Evolutionary conservation across 2,329 filamentous ascomycete genomes (phyloP).

Genomic region (Scleromitrula shiraiana): DNA sequence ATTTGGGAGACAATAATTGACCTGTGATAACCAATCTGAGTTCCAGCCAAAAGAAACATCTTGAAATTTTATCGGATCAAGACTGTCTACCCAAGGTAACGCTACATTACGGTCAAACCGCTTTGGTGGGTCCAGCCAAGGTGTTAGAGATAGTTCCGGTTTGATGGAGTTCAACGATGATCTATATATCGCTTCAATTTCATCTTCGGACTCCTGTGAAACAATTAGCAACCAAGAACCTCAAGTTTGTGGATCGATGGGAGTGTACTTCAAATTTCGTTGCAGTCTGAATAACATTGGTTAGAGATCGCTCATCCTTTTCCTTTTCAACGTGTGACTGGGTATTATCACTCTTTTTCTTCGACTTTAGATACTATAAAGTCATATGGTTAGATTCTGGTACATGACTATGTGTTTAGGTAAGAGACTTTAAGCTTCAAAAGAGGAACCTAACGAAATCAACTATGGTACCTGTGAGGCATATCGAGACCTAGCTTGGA

Average conservation of each 20-base stretch:
- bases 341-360: neutral
- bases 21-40: conserved; percentile 9
- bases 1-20: neutral
- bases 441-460: neutral
- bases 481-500: conserved; percentile 6
- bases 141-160: conserved; percentile 4
- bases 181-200: neutral
- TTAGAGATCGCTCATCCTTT: neutral
- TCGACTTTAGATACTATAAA: neutral
- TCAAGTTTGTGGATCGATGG: neutral
- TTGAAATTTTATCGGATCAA: conserved; percentile 1
- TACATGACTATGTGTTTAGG: neutral
- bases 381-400: neutral
- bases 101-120: conserved; percentile 7
- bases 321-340: neutral
- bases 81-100: neutral
- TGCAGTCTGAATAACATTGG: no score
- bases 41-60: neutral
- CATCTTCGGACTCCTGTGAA: no score
- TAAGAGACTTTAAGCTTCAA: neutral
- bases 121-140: conserved; percentile 8
- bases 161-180: conserved; percentile 3
- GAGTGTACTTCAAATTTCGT: neutral
- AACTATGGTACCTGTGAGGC: neutral
- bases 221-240: no score